Base-by-base conservation (phyloP, 805 yeast species). In the Starmerella lactis-condensi region DNA sequence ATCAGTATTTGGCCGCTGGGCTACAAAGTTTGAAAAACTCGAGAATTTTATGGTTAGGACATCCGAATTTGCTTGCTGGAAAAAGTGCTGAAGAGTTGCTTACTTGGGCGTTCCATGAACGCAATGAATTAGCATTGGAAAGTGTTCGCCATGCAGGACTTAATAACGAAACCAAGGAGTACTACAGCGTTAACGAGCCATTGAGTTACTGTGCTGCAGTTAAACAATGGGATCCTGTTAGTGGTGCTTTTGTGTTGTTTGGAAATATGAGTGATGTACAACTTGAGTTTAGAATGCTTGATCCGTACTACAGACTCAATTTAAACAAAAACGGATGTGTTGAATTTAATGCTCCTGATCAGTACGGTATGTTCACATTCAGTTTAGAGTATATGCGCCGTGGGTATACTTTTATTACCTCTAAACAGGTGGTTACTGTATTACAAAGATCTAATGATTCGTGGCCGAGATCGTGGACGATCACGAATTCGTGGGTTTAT, bases 381-480 rank as follows among this genome's bases (percentile, higher is more conserved):
- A 64, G 64, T 38, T 62, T 76, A 28, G 75, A 76, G 45, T 83
- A 83, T 60, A 67, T 67, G 51, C 71, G 93, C 49, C 60, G 67
- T 10, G 96, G 96, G 5, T 62, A 64, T 44, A 62, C 77, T 16
- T 82, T 62, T 53, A 51, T 85, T 32, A 61, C 61, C 17, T 78
- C 74, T 44, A 63, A 66, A 38, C 64, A 64, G 33, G 71, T 75
- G 13, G 79, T 81, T 32, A 72, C 96, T 2, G 72, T 89, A 28
- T 72, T 96, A 53, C 96, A 89, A 54, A 65, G 78, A 47, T 95
- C 96, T 37, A 85, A 83, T 53, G 92, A 89, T 51, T 98, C 91
- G 59, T 89, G 72, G 60, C 72, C 75, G 38, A 69, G 96, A 55
- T 74, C 91, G 26, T 89, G 89, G 85, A 78, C 76, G 38, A 85